phyloP scores from a whole-genome alignment of 768 basidiomycete genomes.

The Mycena rosella region DNA sequence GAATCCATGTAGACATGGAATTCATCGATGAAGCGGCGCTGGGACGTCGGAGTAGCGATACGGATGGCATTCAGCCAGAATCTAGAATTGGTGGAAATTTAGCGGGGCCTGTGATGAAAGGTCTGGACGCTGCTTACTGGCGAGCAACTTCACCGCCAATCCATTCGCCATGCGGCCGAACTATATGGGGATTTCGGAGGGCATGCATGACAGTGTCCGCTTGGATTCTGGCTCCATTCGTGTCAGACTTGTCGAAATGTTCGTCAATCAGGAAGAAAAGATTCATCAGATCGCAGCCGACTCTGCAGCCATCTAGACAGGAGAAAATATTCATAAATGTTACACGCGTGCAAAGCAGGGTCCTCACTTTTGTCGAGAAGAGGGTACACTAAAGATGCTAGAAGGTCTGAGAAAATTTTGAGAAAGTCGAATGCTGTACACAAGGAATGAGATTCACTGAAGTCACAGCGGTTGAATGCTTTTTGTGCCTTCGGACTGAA shows the following conservation, averaged over 20 bases:
- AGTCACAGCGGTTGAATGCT: constrained; percentile 57
- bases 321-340: constrained; percentile 26
- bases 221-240: constrained; percentile 35
- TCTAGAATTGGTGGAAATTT: constrained; percentile 23
- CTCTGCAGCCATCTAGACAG: constrained; percentile 30
- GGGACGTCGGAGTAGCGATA: constrained; percentile 29
- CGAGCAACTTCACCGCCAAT: constrained; percentile 48
- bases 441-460: constrained; percentile 46
- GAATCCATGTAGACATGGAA: constrained; percentile 47
- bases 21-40: constrained; percentile 46
- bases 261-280: constrained; percentile 49
- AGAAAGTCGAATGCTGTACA: background rate
- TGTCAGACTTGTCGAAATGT: constrained; percentile 43
- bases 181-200: constrained; percentile 42
- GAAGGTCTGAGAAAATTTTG: constrained; percentile 45
- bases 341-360: background rate
- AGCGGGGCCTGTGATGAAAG: background rate
- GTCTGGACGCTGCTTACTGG: constrained; percentile 13
- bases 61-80: constrained; percentile 43
- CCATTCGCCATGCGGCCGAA: constrained; percentile 44
- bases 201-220: no score
- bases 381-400: constrained; percentile 56
- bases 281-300: constrained; percentile 48
- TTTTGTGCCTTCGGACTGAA: constrained; percentile 50
- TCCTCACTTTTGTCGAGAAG: constrained; percentile 45